Evolutionary conservation across 148 eudicot species (phyloP), one percentile per base, ranked within the genome.

Genomic region (Silene latifolia): DNA sequence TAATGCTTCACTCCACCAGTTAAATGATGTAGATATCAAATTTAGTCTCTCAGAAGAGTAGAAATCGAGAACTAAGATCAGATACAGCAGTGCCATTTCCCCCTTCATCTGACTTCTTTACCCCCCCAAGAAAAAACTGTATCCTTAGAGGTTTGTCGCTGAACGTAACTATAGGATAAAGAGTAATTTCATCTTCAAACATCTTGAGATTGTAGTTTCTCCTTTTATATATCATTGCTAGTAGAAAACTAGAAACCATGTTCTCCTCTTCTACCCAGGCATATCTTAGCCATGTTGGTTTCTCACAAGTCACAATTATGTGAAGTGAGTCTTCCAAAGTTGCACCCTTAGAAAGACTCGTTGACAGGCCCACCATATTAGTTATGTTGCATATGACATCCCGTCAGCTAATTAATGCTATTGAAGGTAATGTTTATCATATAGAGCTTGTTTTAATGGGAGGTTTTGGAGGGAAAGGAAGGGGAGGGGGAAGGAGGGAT

Each of bases 341-440:
- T 35, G 48, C 32, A 35, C 48, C 5, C 69, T 65, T 7, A 35
- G 2, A 32, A 65, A 32, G 20, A 65, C 47, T 32, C 69, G 35
- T 35, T 35, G 23, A 44, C 69, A 65, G 69, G 23, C 69, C 48
- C 69, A 32, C 69, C 23, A 32, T 65, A 46, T 65, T n/a, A 6
- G 17, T 65, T 65, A 17, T 15, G 69, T 65, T 32, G 21, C 46
- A 32, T 35, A 32, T 25, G 67, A 35, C 8, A 13, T 25, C 21
- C 8, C 4, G 3, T 51, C 56, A 12, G 44, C 8, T 39, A 27
- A 27, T 13, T 51, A 51, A 9, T 51, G 23, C 23, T 7, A 58
- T 58, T n/a, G 24, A 23, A 60, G 8, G 8, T 60, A 2, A 21
- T 19, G 2, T 59, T 59, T 27, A 32, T 32, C 35, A 32, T 32